Evolutionary conservation across 2,329 filamentous ascomycete genomes (phyloP).

Genomic region (Grosmannia penicillata): DNA sequence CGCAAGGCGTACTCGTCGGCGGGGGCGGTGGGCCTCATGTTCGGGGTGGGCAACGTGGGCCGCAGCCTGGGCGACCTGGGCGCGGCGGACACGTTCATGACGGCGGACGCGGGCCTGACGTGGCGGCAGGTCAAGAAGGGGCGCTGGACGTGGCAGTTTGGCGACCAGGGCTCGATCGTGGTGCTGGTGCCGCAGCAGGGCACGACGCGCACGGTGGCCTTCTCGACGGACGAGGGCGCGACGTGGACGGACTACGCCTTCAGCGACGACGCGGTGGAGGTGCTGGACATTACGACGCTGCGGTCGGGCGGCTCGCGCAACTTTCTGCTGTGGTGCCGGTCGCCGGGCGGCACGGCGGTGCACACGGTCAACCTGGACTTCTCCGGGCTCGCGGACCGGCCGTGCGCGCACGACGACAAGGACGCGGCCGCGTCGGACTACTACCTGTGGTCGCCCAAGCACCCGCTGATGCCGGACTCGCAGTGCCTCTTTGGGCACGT

Average conservation of each 20-base stretch:
- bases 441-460: slow-evolving; percentile 72
- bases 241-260: slow-evolving; percentile 70
- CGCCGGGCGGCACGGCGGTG: slow-evolving; percentile 32
- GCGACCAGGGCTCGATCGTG: slow-evolving; percentile 86
- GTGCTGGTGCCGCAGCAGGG: slow-evolving; percentile 62
- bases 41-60: slow-evolving; percentile 86
- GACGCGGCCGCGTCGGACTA: slow-evolving; percentile 51
- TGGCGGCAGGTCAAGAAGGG: slow-evolving; percentile 84
- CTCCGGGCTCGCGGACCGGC: slow-evolving; percentile 56
- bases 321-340: slow-evolving; percentile 77
- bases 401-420: slow-evolving; percentile 55
- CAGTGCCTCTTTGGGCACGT: slow-evolving; percentile 89
- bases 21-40: slow-evolving; percentile 79
- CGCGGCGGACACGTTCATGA: slow-evolving; percentile 81
- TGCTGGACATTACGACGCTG: slow-evolving; percentile 74
- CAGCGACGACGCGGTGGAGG: slow-evolving; percentile 48
- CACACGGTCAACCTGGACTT: slow-evolving; percentile 82
- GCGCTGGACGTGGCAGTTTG: slow-evolving; percentile 83
- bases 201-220: slow-evolving; percentile 44
- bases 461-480: slow-evolving; percentile 55
- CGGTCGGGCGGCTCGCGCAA: slow-evolving; percentile 81
- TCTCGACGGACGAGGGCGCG: slow-evolving; percentile 52
- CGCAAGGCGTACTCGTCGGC: slow-evolving; percentile 77
- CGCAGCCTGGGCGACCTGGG: slow-evolving; percentile 44
- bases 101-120: slow-evolving; percentile 72